Base-by-base conservation (phyloP, 1,284 basidiomycete species). In the Apiotrichum mycotoxinovorans region DNA sequence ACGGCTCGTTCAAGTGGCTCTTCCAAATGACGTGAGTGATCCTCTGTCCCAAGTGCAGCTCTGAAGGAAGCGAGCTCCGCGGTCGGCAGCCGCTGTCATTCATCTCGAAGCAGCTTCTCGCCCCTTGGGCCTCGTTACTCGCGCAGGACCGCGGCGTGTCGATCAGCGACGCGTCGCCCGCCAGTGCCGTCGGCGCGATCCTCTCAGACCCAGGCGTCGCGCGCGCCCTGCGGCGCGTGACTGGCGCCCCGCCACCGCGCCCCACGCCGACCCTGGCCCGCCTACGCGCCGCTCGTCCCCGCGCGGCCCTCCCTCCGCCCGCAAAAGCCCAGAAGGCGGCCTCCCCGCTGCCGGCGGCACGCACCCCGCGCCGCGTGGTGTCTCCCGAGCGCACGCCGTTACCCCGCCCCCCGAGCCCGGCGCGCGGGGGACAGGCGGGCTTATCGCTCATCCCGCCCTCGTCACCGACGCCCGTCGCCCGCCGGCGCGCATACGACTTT, bases 71-170 rank as follows among this genome's bases (percentile, higher is more conserved):
- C 15, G 66, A 72, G 59, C 49, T 66, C 45, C 60, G 53, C 33
- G 60, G 55, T 15, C 47, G 63, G 34, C 49, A 61, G 43, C 64
- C 67, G 1, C 53, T 69, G 14, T 30, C 54, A 4, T 57, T 72
- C 47, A 58, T 73, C 43, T 33, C 64, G 9, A 58, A 60, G 20
- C 70, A 72, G 18, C 63, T 73, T 12, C 42, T 73, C 8, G 35
- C 56, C 3, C 72, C 72, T 0, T 54, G 69, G 7, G 56, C 62
- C 1, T 23, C n/a, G 10, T 37, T 68, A n/a, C 34, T 69, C 8
- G 60, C 63, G 14, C 51, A 61, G n/a, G 61, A 60, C 37, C 61
- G 64, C 1, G 62, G 57, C 9, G 56, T 60, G 2, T 56, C 62
- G 23, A 26, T 45, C 4, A 23, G 33, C 35, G 3, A 14, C n/a